phyloP scores from a whole-genome alignment of 2,329 filamentous ascomycete species.

The Calonectria hawksworthii region DNA sequence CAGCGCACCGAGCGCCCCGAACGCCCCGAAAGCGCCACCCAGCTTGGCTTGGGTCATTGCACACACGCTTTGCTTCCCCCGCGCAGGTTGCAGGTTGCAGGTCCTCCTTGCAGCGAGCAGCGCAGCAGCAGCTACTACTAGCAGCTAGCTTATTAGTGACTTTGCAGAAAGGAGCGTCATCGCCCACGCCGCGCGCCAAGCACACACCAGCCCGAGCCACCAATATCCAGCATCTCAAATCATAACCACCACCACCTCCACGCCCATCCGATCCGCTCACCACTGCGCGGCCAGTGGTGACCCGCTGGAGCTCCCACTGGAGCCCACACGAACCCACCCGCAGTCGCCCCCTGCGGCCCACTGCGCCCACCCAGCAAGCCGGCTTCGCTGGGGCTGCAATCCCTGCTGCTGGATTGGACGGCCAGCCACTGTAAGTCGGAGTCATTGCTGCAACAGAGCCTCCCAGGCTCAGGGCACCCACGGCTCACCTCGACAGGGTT shows the following conservation, averaged over 20 bases:
- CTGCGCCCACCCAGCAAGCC: constrained; percentile 40
- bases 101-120: not conserved
- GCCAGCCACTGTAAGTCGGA: constrained; percentile 35
- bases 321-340: constrained; percentile 27
- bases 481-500: constrained; percentile 17
- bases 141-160: not conserved
- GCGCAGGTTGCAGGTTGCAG: not conserved
- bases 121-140: not conserved
- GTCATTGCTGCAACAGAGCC: constrained; percentile 19
- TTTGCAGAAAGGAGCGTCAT: not conserved
- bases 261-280: constrained; percentile 5
- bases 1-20: constrained; percentile 31
- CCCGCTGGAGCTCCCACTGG: constrained; percentile 33
- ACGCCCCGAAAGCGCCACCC: constrained; percentile 26
- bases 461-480: constrained; percentile 3
- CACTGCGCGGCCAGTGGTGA: constrained; percentile 23
- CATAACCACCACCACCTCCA: not conserved
- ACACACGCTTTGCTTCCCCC: constrained; percentile 1
- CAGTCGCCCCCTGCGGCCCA: constrained; percentile 42
- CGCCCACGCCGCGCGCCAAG: constrained; percentile 5
- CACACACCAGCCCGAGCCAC: constrained; percentile 3
- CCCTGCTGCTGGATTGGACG: constrained; percentile 39
- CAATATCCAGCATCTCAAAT: constrained; percentile 14
- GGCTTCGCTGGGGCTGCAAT: constrained; percentile 40
- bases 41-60: constrained; percentile 11